phyloP scores from a whole-genome alignment of 2,329 filamentous ascomycete genomes.

The Cryphonectria nitschkei region DNA sequence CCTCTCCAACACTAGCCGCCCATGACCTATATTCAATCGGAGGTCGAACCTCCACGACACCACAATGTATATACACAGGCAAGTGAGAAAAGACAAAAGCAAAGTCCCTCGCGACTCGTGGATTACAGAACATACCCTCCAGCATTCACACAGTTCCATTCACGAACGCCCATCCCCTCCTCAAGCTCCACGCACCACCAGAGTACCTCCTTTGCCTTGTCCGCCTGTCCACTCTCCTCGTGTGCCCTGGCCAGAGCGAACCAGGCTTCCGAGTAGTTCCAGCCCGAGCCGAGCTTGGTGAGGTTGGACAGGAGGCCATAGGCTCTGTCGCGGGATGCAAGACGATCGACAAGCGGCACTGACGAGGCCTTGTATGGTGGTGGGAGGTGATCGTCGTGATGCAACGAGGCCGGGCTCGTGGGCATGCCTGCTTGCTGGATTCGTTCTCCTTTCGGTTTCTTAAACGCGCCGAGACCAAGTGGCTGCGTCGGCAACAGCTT shows the following conservation, averaged over 20 bases:
- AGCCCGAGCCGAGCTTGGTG: constrained; percentile 83
- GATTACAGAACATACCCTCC: constrained; percentile 66
- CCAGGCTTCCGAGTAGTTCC: constrained; percentile 95
- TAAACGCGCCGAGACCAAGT: constrained; percentile 48
- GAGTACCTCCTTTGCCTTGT: constrained; percentile 88
- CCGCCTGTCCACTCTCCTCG: constrained; percentile 81
- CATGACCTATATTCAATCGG: not conserved
- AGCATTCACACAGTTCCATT: constrained; percentile 73
- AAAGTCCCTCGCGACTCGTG: not conserved
- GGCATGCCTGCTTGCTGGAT: constrained; percentile 2
- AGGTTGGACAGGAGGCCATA: constrained; percentile 80
- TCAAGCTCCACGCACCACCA: constrained; percentile 99
- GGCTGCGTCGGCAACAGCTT: constrained; percentile 47
- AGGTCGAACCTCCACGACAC: constrained; percentile 2
- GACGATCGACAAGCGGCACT: constrained; percentile 74
- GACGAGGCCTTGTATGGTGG: constrained; percentile 61
- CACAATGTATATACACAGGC: not conserved
- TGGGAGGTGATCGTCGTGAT: constrained; percentile 48
- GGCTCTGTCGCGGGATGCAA: constrained; percentile 89
- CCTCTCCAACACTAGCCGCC: not conserved
- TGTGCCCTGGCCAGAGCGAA: constrained; percentile 84
- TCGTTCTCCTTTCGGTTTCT: constrained; percentile 16
- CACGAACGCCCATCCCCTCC: constrained; percentile 77
- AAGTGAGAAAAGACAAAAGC: not conserved
- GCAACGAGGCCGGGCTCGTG: constrained; percentile 27